These are phyloP conservation scores for Exutisphaerella laricina DNA, from an alignment of 2,329 filamentous ascomycete genomes.

Conservation along the genomic window DNA sequence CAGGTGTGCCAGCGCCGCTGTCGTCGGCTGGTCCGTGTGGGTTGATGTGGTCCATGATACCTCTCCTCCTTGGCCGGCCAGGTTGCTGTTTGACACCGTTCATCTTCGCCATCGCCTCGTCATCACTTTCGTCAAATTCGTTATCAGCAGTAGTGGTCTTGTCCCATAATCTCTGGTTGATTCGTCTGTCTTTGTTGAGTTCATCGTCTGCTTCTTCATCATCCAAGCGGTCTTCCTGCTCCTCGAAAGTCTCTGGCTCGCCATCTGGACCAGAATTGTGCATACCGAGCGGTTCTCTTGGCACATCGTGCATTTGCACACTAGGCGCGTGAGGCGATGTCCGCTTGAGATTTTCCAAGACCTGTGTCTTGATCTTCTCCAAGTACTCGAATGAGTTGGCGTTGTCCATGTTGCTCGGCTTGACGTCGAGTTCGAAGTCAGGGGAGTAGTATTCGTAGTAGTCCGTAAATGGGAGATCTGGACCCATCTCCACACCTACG, in stretches of 20 bases:
- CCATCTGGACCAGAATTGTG: constrained; percentile 31
- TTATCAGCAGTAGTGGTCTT: constrained; percentile 64
- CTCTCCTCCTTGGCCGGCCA: constrained; percentile 45
- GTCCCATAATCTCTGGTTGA: constrained; percentile 77
- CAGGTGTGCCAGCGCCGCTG: constrained; percentile 43
- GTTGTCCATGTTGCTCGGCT: constrained; percentile 68
- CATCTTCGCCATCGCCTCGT: constrained; percentile 69
- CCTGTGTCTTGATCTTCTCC: constrained; percentile 60
- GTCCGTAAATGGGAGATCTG: constrained; percentile 89
- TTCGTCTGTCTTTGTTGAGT: constrained; percentile 74
- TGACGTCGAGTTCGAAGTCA: constrained; percentile 64
- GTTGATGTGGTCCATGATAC: constrained; percentile 59
- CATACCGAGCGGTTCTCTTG: constrained; percentile 51
- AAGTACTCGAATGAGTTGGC: constrained; percentile 64
- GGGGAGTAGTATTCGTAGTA: constrained; percentile 80
- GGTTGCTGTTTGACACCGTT: constrained; percentile 63
- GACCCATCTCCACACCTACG: constrained; percentile 73
- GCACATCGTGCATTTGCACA: constrained; percentile 60
- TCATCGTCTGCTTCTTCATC: constrained; percentile 79
- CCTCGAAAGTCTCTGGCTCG: constrained; percentile 50
- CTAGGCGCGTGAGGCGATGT: constrained; percentile 58
- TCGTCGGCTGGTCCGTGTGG: constrained; percentile 49
- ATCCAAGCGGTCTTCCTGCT: constrained; percentile 59
- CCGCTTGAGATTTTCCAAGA: constrained; percentile 61
- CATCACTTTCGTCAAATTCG: constrained; percentile 82